These are phyloP conservation scores for Blastomyces gilchristii DNA, from an alignment of 2,329 filamentous ascomycete species.

Conservation along the genomic window DNA sequence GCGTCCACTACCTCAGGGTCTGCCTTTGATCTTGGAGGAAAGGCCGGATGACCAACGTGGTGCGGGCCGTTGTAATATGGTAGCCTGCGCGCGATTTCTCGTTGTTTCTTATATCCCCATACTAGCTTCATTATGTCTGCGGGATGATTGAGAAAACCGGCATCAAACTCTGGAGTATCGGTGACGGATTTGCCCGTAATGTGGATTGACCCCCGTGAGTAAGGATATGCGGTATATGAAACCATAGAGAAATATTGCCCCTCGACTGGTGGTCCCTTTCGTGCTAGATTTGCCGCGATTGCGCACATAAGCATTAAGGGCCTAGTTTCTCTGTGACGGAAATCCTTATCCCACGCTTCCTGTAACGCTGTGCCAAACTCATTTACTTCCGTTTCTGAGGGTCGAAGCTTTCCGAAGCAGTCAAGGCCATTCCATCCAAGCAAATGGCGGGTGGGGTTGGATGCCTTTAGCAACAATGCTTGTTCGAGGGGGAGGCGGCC, in stretches of 20 bases:
- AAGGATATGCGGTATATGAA: constrained; percentile 50
- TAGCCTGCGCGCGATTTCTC: constrained; percentile 50
- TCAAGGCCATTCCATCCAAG: constrained; percentile 52
- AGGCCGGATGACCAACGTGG: constrained; percentile 29
- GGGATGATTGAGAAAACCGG: constrained; percentile 46
- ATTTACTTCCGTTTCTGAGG: constrained; percentile 39
- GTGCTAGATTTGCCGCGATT: constrained; percentile 18
- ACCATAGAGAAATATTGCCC: constrained; percentile 46
- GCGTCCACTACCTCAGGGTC: constrained; percentile 16
- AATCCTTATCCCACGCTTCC: constrained; percentile 6
- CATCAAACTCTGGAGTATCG: constrained; percentile 45
- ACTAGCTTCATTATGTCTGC: constrained; percentile 50
- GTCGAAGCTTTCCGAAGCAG: constrained; percentile 47
- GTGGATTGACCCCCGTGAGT: constrained; percentile 52
- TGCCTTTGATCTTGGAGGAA: constrained; percentile 39
- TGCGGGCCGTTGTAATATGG: constrained; percentile 40
- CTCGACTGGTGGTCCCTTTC: constrained; percentile 25
- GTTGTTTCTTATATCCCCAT: constrained; percentile 56
- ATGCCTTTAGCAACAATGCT: constrained; percentile 35
- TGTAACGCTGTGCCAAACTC: constrained; percentile 1
- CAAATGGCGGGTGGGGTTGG: constrained; percentile 31
- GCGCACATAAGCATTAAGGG: constrained; percentile 13
- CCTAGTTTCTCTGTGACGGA: constrained; percentile 4
- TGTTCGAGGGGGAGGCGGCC: constrained; percentile 39
- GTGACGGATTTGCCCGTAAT: constrained; percentile 37